Evolutionary conservation across 768 basidiomycete species (phyloP), one percentile per base, ranked within the genome.

Genomic region (Auricularia sp.): DNA sequence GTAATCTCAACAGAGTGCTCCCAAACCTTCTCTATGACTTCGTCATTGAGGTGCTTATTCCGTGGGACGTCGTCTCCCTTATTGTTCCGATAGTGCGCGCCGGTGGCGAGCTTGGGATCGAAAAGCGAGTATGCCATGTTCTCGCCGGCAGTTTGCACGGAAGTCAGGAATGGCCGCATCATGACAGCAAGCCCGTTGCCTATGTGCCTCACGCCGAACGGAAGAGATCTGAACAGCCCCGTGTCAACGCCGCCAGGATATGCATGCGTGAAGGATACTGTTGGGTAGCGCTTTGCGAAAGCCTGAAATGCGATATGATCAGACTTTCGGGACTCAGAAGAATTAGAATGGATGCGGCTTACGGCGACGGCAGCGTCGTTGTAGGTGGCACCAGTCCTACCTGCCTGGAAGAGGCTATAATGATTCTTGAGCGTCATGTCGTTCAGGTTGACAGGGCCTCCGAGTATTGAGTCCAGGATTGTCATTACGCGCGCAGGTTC

Each of bases 361-460:
- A 81, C 83, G 78, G 82, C 77, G 58, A 83, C 66, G 80, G 82
- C 81, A n/a, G 82, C 68, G 69, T 85, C 83, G 65, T 78, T 84
- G 67, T 84, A 84, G 0, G 82, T 80, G 18, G 29, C 29, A 29
- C 29, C 29, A 77, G 73, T 0, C 76, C 74, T 1, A 73, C 67
- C 39, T 70, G 79, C 79, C 2, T 73, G 76, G 5, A 65, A 11
- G 0, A 76, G 37, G 1, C 72, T 75, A 69, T 75, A 85, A n/a
- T 63, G 72, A 71, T 81, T 81, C 73, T 81, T 81, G 68, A 85
- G 69, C 0, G 77, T 81, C 24, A 85, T 74, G 67, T 84, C 82
- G n/a, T 83, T 73, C 42, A 80, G 58, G 65, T 82, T 75, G 13
- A 83, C 75, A 8, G 68, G 63, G 0, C 70, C 72, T 5, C 78